Evolutionary conservation across 176 grass and related monocot species (phyloP).

Genomic region (Musa schizocarpa): DNA sequence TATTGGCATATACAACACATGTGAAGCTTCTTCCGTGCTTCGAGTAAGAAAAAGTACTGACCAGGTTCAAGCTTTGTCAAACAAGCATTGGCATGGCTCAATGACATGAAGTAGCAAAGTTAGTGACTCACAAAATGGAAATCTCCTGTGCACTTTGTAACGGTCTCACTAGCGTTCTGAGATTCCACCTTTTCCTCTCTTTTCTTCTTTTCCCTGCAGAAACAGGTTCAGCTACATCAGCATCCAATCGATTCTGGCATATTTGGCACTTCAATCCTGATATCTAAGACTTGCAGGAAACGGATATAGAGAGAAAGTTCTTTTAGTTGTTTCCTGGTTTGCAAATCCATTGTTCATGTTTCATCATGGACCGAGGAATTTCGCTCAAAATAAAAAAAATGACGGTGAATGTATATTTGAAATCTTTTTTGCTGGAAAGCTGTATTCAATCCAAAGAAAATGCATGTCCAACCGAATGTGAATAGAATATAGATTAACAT

Average conservation of each 20-base stretch:
- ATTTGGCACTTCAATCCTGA: background rate
- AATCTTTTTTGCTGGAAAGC: too few relatives aligned
- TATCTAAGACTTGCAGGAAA: background rate
- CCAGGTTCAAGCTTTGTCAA: background rate
- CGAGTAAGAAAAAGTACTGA: background rate
- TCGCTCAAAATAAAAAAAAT: too few relatives aligned
- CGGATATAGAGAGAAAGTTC: background rate
- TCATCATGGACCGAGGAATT: too few relatives aligned
- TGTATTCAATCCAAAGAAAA: too few relatives aligned
- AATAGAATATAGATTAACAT: background rate
- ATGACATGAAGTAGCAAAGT: background rate
- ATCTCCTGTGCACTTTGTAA: constrained; percentile 59
- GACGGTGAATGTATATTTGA: too few relatives aligned
- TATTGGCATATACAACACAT: too few relatives aligned
- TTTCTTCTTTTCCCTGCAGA: constrained; percentile 87
- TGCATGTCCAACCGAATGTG: background rate
- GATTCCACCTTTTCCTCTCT: constrained; percentile 71
- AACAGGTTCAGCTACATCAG: background rate
- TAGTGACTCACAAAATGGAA: constrained; percentile 11
- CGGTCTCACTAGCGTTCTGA: constrained; percentile 53
- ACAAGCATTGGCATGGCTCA: background rate
- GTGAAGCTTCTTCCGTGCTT: too few relatives aligned
- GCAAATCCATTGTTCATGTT: background rate
- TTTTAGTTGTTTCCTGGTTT: background rate
- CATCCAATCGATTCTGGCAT: background rate